phyloP scores from a whole-genome alignment of 2,329 filamentous ascomycete genomes.

The Aspergillus proliferans region DNA sequence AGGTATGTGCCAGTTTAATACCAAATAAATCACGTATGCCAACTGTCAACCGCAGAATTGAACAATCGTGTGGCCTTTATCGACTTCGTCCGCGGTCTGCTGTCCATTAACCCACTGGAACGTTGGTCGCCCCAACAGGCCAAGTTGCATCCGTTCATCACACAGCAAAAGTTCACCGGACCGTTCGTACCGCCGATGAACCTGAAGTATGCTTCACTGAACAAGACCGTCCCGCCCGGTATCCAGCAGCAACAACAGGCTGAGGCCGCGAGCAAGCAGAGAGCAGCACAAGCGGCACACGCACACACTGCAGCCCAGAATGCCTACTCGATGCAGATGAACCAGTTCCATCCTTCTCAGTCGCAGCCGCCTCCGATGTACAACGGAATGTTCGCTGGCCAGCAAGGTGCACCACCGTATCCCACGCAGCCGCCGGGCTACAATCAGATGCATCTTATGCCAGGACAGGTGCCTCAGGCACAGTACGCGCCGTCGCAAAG shows the following conservation, averaged over 20 bases:
- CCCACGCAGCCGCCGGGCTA: constrained; percentile 66
- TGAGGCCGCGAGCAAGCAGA: constrained; percentile 87
- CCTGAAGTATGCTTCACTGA: constrained; percentile 76
- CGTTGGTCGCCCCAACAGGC: constrained; percentile 97
- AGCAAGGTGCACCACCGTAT: constrained; percentile 69
- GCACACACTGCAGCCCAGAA: constrained; percentile 62
- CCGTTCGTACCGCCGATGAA: constrained; percentile 98
- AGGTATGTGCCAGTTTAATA: constrained; percentile 54
- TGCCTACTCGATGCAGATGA: constrained; percentile 61
- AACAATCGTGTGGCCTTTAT: constrained; percentile 96
- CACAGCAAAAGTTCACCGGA: constrained; percentile 92
- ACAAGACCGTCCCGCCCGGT: constrained; percentile 82
- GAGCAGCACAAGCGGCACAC: constrained; percentile 61
- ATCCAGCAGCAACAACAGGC: constrained; percentile 95
- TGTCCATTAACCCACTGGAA: constrained; percentile 93
- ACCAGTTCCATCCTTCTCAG: constrained; percentile 47
- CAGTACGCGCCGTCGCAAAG: constrained; percentile 69
- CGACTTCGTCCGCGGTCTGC: constrained; percentile 87
- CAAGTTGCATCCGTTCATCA: constrained; percentile 96
- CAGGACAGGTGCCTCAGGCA: constrained; percentile 58
- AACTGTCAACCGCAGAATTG: constrained; percentile 63
- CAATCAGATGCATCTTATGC: constrained; percentile 64
- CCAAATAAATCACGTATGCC: too few relatives aligned
- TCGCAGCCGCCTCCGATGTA: constrained; percentile 61
- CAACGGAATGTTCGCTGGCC: constrained; percentile 66